A percentile compares a stretch with the other conserved stretches of the same genome.
phyloP scores from a whole-genome alignment of 2,329 filamentous ascomycete genomes.

The Xylariales sp. region DNA sequence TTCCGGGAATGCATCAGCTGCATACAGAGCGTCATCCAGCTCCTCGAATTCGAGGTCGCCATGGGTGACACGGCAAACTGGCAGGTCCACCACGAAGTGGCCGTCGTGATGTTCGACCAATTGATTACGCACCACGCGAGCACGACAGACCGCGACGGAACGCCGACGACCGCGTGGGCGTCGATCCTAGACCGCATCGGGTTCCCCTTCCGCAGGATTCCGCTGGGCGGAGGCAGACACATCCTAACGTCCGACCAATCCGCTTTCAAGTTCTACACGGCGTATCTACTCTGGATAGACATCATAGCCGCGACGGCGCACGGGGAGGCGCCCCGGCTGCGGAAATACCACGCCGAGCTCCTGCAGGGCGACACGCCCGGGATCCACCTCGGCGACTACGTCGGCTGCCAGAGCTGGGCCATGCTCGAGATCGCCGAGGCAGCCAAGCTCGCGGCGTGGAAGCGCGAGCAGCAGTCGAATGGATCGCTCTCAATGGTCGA shows the following conservation, averaged over 20 bases:
- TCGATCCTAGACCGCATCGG: constrained; percentile 49
- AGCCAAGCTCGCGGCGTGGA: constrained; percentile 65
- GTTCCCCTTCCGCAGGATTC: constrained; percentile 20
- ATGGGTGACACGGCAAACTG: constrained; percentile 60
- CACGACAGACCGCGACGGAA: not conserved
- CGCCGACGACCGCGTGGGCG: constrained; percentile 47
- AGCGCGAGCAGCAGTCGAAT: constrained; percentile 57
- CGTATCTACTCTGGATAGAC: constrained; percentile 61
- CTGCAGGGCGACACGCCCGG: constrained; percentile 52
- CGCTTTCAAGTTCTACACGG: constrained; percentile 60
- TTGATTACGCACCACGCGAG: constrained; percentile 52
- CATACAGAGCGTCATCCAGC: constrained; percentile 64
- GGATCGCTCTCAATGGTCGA: constrained; percentile 57
- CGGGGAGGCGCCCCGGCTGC: constrained; percentile 56
- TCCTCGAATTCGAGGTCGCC: constrained; percentile 64
- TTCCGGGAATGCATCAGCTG: constrained; percentile 54
- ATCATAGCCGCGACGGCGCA: constrained; percentile 62
- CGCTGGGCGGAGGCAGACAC: constrained; percentile 43
- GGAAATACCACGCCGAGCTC: constrained; percentile 54
- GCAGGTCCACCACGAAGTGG: constrained; percentile 63
- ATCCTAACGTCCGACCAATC: constrained; percentile 61
- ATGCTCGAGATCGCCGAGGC: constrained; percentile 66
- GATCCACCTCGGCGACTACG: constrained; percentile 61
- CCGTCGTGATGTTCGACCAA: constrained; percentile 61
- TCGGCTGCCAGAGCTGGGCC: constrained; percentile 69